Percentiles rank a stretch among this genome's conserved stretches.
Conservation (phyloP, 148 eudicot species). For the Cornus kousa region DNA sequence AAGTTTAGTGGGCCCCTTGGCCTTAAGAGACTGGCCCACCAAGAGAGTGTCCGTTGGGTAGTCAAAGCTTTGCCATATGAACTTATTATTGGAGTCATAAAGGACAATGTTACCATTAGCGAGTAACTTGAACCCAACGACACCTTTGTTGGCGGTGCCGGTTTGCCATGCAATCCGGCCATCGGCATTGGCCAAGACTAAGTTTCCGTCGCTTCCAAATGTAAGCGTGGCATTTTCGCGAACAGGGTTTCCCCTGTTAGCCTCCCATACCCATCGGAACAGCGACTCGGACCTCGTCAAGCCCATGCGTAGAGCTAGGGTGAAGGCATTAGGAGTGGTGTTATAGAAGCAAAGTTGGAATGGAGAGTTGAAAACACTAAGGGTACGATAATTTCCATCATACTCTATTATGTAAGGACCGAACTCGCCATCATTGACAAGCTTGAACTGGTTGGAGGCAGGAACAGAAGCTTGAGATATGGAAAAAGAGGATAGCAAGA, state of each 20-base stretch:
- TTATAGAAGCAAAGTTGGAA: conserved; percentile 30
- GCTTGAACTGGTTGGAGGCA: conserved; percentile 31
- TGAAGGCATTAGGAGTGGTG: conserved; percentile 20
- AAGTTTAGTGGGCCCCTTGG: conserved; percentile 16
- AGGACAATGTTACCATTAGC: conserved; percentile 30
- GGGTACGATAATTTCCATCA: conserved; percentile 25
- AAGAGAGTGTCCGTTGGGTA: conserved; percentile 26
- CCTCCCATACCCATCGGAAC: conserved; percentile 36
- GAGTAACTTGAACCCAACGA: conserved; percentile 18
- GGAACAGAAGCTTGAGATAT: conserved; percentile 24
- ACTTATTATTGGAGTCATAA: conserved; percentile 19
- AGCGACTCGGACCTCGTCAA: conserved; percentile 8
- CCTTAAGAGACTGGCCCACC: conserved; percentile 23
- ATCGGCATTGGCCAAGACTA: conserved; percentile 23
- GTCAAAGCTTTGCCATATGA: conserved; percentile 27
- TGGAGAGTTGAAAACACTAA: conserved; percentile 12
- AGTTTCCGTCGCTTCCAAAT: conserved; percentile 17
- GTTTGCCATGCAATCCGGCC: conserved; percentile 28
- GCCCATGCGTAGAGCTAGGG: conserved; percentile 23
- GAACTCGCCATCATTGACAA: conserved; percentile 47
- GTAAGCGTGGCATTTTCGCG: conserved; percentile 26
- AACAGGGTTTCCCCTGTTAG: conserved; percentile 24
- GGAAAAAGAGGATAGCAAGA: conserved; percentile 2
- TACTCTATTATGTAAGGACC: conserved; percentile 50
- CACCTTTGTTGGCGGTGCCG: conserved; percentile 27